Conservation (phyloP, 176 grass and related monocot genomes). For the Eragrostis nindensis region DNA sequence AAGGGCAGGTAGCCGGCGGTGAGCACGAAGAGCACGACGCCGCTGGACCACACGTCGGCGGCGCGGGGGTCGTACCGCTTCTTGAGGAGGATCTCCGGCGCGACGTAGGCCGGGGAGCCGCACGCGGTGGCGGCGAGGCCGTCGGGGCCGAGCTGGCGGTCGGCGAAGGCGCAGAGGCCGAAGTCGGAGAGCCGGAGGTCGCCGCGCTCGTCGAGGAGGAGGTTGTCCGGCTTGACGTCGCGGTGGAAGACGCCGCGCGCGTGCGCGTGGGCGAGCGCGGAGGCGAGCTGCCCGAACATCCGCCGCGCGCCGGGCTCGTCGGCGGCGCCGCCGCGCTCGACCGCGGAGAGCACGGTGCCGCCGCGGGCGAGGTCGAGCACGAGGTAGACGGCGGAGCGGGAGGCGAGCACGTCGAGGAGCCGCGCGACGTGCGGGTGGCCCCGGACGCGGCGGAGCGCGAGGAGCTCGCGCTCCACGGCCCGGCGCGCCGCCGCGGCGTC, state of each 20-base stretch:
- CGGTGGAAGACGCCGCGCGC: constrained; percentile 86
- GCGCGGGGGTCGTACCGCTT: constrained; percentile 67
- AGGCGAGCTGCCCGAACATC: constrained; percentile 70
- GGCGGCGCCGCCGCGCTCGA: constrained; percentile 59
- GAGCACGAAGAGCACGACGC: constrained; percentile 82
- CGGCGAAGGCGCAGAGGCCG: constrained; percentile 46
- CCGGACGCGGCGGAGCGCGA: constrained; percentile 52
- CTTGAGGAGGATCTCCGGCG: constrained; percentile 67
- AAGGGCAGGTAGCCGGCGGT: constrained; percentile 90
- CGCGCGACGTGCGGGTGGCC: constrained; percentile 74
- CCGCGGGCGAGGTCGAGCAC: constrained; percentile 71
- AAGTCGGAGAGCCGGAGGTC: constrained; percentile 72
- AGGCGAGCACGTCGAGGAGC: constrained; percentile 66
- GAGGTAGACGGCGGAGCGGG: constrained; percentile 70
- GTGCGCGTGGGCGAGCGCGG: constrained; percentile 73
- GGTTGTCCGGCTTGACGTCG: constrained; percentile 91
- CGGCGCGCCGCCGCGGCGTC: not conserved
- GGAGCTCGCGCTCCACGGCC: constrained; percentile 63
- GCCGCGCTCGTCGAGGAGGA: constrained; percentile 66
- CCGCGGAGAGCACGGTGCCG: constrained; percentile 56
- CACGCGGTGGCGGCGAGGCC: constrained; percentile 51
- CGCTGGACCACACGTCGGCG: constrained; percentile 85
- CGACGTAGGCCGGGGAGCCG: constrained; percentile 81
- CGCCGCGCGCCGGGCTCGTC: constrained; percentile 54
- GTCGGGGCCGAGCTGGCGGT: too few species aligned